Evolutionary conservation across 1,284 basidiomycete genomes (phyloP), one percentile per base, ranked within the genome.

Genomic region (Cutaneotrichosporon sp.): DNA sequence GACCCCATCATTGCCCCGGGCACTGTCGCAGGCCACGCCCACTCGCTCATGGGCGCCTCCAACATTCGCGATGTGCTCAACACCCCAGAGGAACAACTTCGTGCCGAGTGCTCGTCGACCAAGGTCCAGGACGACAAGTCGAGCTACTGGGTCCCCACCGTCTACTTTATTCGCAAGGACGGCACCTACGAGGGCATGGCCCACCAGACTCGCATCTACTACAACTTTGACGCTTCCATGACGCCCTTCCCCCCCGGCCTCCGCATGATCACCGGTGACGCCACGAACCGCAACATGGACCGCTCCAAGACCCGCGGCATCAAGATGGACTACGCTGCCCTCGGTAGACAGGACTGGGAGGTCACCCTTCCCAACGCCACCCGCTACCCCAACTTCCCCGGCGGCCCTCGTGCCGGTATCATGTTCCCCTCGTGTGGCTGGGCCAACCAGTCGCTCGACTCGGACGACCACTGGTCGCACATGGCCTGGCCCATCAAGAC

Each of bases 61-160:
- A 67, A 67, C 43, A 74, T 80, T 63, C 65, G 58, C 49, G 65
- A 64, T 42, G 47, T 54, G 8, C 61, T 67, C 58, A 70, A 68
- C 63, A 64, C 57, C 18, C 63, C 67, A 14, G 65, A 59, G 1
- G 63, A 69, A 47, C 71, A 71, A 58, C 62, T 60, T n/a, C 45
- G 61, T 2, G 68, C 75, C 20, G 59, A 66, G 7, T 78, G 76
- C 60, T 68, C 70, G 2, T 66, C 72, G 22, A 60, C 66, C 36
- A 52, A 64, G 20, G 70, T 82, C 51, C 69, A 65, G 3, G 74
- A 73, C 25, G 82, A 83, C 75, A 75, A 77, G 69, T 79, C 76
- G 38, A 75, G 73, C 60, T 83, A 83, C 70, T 83, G 82, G 82
- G 72, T 71, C 10, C 81, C 81, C 24, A 71, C 77, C 52, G 68